Evolutionary conservation across 2,329 filamentous ascomycete genomes (phyloP), one percentile per base, ranked within the genome.

Genomic region (Fusarium circinatum): DNA sequence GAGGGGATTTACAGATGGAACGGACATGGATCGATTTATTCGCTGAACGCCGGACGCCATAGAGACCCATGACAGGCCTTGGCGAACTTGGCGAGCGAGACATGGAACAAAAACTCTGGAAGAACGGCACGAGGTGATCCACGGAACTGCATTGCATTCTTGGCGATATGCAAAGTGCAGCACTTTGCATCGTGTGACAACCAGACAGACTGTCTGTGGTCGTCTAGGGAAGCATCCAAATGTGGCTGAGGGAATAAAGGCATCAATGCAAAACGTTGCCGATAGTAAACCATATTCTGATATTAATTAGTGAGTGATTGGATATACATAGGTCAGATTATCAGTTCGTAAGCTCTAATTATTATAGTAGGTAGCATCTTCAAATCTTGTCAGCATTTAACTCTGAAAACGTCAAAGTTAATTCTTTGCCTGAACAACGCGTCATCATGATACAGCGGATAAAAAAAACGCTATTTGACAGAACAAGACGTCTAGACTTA

Each of bases 51-150:
- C 42, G 47, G 32, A 28, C 39, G 41, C 42, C 41, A 62, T 32
- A 30, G 22, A 22, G 41, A 62, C 55, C 55, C 48, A 63, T 55
- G 49, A 68, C 42, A 49, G 41, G 56, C 12, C 65, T 62, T 54
- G 63, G 63, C 65, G 65, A 63, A n/a, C 51, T 59, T 59, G 56
- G 56, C 56, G 32, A 34, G 20, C n/a, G 34, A 42, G 44, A 45
- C 49, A 36, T 28, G 22, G 15, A 51, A 34, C 18, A 42, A 44
- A 45, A 44, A 30, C 39, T 57, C 58, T 70, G 65, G 59, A 70
- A 70, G 59, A 70, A 49, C 67, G 67, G 67, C 65, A 69, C 65
- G 20, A 58, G 24, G 39, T 48, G 66, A 49, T 70, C 62, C 71
- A 71, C 62, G 62, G 41, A 52, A 42, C 42, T 62, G 51, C 48